These are phyloP conservation scores for Lactifluus piperatus DNA, from an alignment of 768 basidiomycete genomes.

Conservation along the genomic window DNA sequence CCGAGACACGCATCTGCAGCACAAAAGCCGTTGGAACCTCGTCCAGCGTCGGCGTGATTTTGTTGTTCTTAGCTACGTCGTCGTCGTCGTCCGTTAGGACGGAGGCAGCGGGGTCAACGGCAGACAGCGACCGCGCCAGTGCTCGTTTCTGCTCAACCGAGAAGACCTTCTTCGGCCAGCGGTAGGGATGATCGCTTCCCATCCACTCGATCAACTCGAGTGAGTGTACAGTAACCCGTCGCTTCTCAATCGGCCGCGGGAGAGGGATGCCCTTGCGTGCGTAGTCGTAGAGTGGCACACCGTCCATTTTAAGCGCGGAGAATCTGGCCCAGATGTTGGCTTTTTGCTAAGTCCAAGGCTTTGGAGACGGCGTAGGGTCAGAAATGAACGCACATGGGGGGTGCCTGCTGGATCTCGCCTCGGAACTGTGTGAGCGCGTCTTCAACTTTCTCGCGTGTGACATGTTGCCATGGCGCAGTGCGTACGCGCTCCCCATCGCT, in stretches of 20 bases:
- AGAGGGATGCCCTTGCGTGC: conserved; percentile 85
- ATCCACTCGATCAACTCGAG: conserved; percentile 76
- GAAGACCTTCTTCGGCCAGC: conserved; percentile 67
- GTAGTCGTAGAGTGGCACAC: conserved; percentile 90
- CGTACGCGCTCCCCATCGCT: conserved; percentile 78
- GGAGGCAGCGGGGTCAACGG: conserved; percentile 34
- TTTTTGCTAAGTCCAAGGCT: neutral
- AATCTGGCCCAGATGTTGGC: conserved; percentile 44
- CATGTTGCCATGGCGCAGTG: conserved; percentile 70
- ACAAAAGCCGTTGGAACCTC: conserved; percentile 67
- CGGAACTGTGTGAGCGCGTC: conserved; percentile 59
- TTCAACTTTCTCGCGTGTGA: conserved; percentile 73
- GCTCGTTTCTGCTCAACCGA: conserved; percentile 60
- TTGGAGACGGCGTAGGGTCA: neutral
- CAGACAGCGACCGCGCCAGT: conserved; percentile 53
- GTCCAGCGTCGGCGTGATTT: conserved; percentile 23
- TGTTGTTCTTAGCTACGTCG: conserved; percentile 24
- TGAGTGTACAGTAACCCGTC: conserved; percentile 73
- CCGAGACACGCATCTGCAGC: conserved; percentile 87
- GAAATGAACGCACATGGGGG: conserved; percentile 64
- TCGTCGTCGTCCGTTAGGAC: conserved; percentile 22
- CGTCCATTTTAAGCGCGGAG: conserved; percentile 98
- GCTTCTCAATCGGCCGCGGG: conserved; percentile 87
- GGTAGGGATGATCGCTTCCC: conserved; percentile 64
- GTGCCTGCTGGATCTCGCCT: conserved; percentile 84